Conservation (phyloP, 805 yeast genomes). For the Metschnikowia bowlesiae region DNA sequence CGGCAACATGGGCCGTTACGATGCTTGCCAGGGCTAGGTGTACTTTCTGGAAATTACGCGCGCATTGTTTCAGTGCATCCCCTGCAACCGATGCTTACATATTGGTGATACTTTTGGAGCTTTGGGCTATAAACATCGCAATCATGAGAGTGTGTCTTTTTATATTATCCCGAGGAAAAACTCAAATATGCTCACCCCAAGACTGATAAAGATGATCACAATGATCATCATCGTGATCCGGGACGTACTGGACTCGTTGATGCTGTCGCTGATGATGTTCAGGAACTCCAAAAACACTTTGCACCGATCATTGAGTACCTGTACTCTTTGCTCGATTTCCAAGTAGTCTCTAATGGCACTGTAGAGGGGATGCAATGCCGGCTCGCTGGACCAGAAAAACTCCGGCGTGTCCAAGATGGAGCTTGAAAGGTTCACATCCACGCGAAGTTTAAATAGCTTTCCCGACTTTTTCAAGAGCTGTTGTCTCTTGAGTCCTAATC, state of each 20-base stretch:
- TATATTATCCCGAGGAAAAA: constrained; percentile 49
- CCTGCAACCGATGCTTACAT: no score
- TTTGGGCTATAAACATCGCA: background rate
- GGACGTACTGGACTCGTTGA: constrained; percentile 89
- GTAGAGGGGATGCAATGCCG: constrained; percentile 90
- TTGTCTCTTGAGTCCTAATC: constrained; percentile 76
- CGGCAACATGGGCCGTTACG: background rate
- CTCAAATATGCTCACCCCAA: constrained; percentile 72
- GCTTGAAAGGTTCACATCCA: constrained; percentile 88
- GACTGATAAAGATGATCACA: constrained; percentile 70
- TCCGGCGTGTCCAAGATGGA: constrained; percentile 93
- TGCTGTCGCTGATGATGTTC: constrained; percentile 88
- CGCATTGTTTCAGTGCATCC: no score
- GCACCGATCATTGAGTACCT: constrained; percentile 89
- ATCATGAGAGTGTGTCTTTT: background rate
- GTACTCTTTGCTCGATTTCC: constrained; percentile 92
- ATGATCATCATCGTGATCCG: constrained; percentile 89
- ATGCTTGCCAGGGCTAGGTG: no score
- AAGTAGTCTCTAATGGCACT: constrained; percentile 85
- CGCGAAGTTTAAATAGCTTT: constrained; percentile 79
- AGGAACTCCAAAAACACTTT: constrained; percentile 90
- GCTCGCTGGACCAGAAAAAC: constrained; percentile 93
- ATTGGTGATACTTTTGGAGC: background rate
- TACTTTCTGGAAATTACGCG: background rate
- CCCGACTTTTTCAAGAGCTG: constrained; percentile 88